phyloP scores from a whole-genome alignment of 306 rosid species.

The Medicago ruthenica region DNA sequence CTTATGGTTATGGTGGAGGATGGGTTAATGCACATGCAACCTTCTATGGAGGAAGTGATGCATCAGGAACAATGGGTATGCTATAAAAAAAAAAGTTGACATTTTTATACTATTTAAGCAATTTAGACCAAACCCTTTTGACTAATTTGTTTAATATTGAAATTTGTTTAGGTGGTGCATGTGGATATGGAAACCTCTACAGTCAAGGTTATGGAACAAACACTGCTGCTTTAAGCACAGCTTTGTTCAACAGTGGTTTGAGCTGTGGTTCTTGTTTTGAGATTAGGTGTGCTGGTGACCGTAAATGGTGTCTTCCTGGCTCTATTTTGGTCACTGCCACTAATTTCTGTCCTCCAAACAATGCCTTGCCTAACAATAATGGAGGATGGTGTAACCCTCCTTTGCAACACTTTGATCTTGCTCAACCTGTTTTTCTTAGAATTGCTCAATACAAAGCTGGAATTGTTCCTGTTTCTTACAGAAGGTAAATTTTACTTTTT shows the following conservation, averaged over 20 bases:
- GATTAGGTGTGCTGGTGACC: slow-evolving; percentile 72
- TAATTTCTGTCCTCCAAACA: slow-evolving; percentile 97
- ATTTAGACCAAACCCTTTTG: slow-evolving; percentile 7
- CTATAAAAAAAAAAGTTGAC: too few relatives aligned
- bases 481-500: slow-evolving; percentile 58
- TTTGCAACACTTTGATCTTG: slow-evolving; percentile 88
- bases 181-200: slow-evolving; percentile 96
- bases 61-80: slow-evolving; percentile 99
- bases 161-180: slow-evolving; percentile 78
- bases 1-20: slow-evolving; percentile 67
- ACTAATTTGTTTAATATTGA: slow-evolving; percentile 6
- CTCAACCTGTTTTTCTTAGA: slow-evolving; percentile 90
- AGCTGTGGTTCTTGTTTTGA: slow-evolving; percentile 96
- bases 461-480: slow-evolving; percentile 84
- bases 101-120: neutral
- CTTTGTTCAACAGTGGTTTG: slow-evolving; percentile 90
- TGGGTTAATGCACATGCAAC: slow-evolving; percentile 93
- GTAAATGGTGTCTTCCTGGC: slow-evolving; percentile 85
- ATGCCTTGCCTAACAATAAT: slow-evolving; percentile 79
- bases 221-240: slow-evolving; percentile 96
- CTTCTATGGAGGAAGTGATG: slow-evolving; percentile 97
- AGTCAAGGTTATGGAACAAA: slow-evolving; percentile 99
- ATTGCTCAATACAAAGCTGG: slow-evolving; percentile 97
- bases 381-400: slow-evolving; percentile 99
- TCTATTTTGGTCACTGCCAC: slow-evolving; percentile 96